These are phyloP conservation scores for Neofusicoccum umdonicola DNA, from an alignment of 2,329 filamentous ascomycete genomes.

Conservation along the genomic window DNA sequence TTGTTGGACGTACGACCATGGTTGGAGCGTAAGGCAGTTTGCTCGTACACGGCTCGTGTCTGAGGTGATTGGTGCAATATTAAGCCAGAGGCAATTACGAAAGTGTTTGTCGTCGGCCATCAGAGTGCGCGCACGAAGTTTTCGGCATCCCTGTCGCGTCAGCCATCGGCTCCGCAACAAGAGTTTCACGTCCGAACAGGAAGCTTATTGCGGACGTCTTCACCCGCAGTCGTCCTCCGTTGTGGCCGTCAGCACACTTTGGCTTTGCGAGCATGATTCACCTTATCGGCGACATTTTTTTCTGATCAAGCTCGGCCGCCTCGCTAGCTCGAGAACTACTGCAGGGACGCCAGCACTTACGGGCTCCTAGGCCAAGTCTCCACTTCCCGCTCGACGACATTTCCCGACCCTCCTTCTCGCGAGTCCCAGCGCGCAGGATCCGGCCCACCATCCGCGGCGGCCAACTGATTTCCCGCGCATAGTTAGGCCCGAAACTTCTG, in stretches of 20 bases:
- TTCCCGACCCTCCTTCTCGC: conserved; percentile 1
- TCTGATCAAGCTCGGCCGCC: not conserved
- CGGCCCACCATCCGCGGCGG: not conserved
- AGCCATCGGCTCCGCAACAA: not conserved
- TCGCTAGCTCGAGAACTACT: not conserved
- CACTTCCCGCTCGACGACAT: conserved; percentile 11
- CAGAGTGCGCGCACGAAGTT: not conserved
- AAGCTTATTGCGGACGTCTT: conserved; percentile 8
- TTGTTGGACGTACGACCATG: not conserved
- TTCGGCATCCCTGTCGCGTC: not conserved
- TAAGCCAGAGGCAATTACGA: conserved; percentile 14
- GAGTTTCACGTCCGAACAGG: not conserved
- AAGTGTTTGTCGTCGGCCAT: conserved; percentile 7
- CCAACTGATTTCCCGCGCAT: not conserved
- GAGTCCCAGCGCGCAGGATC: not conserved
- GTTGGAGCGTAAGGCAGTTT: not conserved
- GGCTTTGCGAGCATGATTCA: not conserved
- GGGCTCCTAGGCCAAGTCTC: not conserved
- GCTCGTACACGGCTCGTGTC: conserved; percentile 4
- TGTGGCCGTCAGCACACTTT: not conserved
- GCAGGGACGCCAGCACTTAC: conserved; percentile 3
- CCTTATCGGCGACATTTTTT: conserved; percentile 10
- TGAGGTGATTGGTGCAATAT: conserved; percentile 12
- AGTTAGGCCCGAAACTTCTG: conserved; percentile 9
- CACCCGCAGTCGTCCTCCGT: not conserved